Evolutionary conservation across 495 filamentous ascomycete genomes (phyloP).

Genomic region (Tuber aestivum): DNA sequence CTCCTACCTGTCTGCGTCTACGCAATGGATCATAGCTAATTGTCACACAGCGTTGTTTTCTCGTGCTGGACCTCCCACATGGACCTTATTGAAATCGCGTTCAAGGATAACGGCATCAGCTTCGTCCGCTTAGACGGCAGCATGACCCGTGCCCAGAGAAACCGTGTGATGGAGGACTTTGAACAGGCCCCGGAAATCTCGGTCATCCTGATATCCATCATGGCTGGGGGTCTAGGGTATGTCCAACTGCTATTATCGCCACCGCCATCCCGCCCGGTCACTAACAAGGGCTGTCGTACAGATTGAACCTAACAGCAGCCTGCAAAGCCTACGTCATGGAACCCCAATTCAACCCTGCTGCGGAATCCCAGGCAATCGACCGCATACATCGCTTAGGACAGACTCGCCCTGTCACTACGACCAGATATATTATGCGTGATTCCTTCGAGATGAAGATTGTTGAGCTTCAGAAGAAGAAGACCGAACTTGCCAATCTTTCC

Average conservation of each 20-base stretch:
- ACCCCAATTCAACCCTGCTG: slow-evolving; percentile 92
- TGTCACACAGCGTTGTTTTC: slow-evolving; percentile 67
- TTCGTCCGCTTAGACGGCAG: slow-evolving; percentile 83
- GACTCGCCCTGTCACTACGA: slow-evolving; percentile 70
- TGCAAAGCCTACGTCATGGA: slow-evolving; percentile 94
- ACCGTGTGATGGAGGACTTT: slow-evolving; percentile 66
- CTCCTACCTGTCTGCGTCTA: neutral
- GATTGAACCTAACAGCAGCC: slow-evolving; percentile 76
- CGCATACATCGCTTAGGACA: slow-evolving; percentile 91
- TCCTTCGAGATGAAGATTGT: slow-evolving; percentile 96
- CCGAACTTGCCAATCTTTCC: slow-evolving; percentile 74
- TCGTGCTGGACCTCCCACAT: slow-evolving; percentile 91
- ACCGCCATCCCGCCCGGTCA: neutral
- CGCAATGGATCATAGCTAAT: slow-evolving; percentile 66
- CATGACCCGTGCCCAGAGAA: slow-evolving; percentile 68
- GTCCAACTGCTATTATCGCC: neutral
- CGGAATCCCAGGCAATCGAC: slow-evolving; percentile 89
- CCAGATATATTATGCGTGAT: slow-evolving; percentile 76
- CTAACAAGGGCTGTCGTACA: slow-evolving; percentile 16
- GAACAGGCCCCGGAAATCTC: slow-evolving; percentile 63
- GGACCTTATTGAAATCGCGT: slow-evolving; percentile 82
- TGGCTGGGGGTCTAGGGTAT: slow-evolving; percentile 75
- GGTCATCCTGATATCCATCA: slow-evolving; percentile 85
- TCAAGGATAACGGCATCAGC: slow-evolving; percentile 59
- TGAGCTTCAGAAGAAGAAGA: slow-evolving; percentile 82